These are phyloP conservation scores for Ceratobasidium sp. DNA, from an alignment of 1,284 basidiomycete species.

Conservation along the genomic window DNA sequence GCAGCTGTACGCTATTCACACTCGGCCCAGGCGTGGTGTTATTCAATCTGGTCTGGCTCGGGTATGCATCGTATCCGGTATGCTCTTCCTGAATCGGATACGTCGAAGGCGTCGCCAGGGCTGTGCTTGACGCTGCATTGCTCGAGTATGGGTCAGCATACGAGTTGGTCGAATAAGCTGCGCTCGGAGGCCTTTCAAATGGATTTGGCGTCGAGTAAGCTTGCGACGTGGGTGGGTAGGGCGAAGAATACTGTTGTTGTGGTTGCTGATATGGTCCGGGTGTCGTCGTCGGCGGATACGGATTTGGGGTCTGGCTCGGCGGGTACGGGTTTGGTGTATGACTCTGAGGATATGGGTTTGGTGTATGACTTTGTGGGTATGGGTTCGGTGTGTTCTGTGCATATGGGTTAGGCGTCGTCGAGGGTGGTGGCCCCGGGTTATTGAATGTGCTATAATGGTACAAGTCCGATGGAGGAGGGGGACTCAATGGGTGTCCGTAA, in stretches of 20 bases:
- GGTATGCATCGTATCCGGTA: constrained; percentile 11
- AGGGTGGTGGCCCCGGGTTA: constrained; percentile 23
- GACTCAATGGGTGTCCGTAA: constrained; percentile 31
- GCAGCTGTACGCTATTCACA: constrained; percentile 5
- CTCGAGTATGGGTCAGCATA: constrained; percentile 21
- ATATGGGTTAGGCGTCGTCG: constrained; percentile 19
- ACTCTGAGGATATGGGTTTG: constrained; percentile 2
- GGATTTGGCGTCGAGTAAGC: constrained; percentile 31
- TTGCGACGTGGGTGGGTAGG: constrained; percentile 13
- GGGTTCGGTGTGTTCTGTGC: constrained; percentile 12
- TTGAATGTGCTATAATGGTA: constrained; percentile 30
- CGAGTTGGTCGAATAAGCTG: constrained; percentile 29
- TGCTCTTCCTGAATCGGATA: constrained; percentile 33
- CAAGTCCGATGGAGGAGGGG: constrained; percentile 22
- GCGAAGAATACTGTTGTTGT: background rate
- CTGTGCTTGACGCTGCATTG: background rate
- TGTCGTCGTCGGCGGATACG: background rate
- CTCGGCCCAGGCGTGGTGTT: constrained; percentile 11
- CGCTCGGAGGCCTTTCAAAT: constrained; percentile 28
- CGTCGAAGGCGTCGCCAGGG: background rate
- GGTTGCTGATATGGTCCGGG: constrained; percentile 12
- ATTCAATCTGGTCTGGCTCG: background rate
- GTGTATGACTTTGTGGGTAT: too few relatives aligned
- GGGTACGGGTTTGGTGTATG: constrained; percentile 8
- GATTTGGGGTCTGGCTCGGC: background rate